Conservation (phyloP, 129 eudicot species). For the Centrapalus pauciflorus region DNA sequence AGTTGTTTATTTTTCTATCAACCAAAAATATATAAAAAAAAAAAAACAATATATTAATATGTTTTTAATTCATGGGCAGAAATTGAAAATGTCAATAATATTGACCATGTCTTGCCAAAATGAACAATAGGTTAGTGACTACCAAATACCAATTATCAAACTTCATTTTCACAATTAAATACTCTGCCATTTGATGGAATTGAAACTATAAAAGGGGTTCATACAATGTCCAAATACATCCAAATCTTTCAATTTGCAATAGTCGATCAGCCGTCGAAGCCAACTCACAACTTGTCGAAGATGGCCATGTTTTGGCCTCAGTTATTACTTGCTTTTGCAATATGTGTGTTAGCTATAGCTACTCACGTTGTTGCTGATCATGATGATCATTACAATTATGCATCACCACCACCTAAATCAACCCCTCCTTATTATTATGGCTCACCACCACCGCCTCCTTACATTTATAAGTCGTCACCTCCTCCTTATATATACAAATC, state of each 20-base stretch:
- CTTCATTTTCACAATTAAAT: neutral
- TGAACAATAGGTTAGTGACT: slow-evolving; percentile 4
- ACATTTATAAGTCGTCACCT: too few relatives aligned
- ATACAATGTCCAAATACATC: neutral
- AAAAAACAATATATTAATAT: too few relatives aligned
- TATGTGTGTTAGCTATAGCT: slow-evolving; percentile 4
- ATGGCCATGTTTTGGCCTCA: slow-evolving; percentile 7
- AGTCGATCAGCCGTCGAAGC: neutral
- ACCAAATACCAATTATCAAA: neutral
- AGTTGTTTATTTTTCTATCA: too few relatives aligned
- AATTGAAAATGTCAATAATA: neutral
- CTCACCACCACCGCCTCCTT: too few relatives aligned
- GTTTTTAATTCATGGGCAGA: neutral
- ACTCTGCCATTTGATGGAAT: neutral
- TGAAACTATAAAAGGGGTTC: slow-evolving; percentile 1
- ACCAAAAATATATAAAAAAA: too few relatives aligned
- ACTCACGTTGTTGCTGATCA: neutral
- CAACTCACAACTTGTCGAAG: neutral
- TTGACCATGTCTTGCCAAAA: neutral
- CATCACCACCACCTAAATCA: too few relatives aligned
- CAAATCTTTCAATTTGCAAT: neutral
- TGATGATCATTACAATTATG: neutral
- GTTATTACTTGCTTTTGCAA: neutral
- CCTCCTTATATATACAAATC: neutral
- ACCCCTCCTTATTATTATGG: too few relatives aligned